phyloP scores from a whole-genome alignment of 129 eudicot genomes.

The Ambrosia trifida region DNA sequence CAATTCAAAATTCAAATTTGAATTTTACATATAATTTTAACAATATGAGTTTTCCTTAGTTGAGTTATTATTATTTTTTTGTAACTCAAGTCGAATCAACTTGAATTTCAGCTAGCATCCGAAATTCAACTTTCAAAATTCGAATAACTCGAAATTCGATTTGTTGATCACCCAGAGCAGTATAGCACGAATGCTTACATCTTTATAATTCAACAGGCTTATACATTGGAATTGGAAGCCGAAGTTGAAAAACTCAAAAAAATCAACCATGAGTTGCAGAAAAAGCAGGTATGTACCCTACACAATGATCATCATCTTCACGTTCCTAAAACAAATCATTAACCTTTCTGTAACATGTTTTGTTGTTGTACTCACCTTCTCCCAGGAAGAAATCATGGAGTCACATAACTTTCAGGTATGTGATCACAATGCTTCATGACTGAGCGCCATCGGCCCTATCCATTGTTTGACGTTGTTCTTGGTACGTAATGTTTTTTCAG shows the following conservation, averaged over 20 bases:
- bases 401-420: conserved; percentile 67
- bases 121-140: too few species aligned
- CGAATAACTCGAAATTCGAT: too few species aligned
- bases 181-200: neutral
- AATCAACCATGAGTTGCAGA: conserved; percentile 67
- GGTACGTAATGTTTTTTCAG: conserved; percentile 38
- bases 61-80: too few species aligned
- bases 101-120: too few species aligned
- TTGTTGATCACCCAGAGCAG: too few species aligned
- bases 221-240: conserved; percentile 79
- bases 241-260: conserved; percentile 74
- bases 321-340: neutral
- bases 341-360: conserved; percentile 20
- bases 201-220: conserved; percentile 51
- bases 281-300: conserved; percentile 52
- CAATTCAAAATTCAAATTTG: too few species aligned
- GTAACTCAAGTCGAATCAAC: too few species aligned
- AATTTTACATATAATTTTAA: too few species aligned
- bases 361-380: conserved; percentile 9
- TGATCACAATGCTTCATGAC: neutral
- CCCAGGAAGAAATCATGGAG: conserved; percentile 68
- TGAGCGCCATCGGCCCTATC: neutral
- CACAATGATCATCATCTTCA: neutral
- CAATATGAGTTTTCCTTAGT: too few species aligned
- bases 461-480: neutral